A percentile compares a stretch with the other conserved stretches of the same genome.
These are phyloP conservation scores for Pyrus pyrifolia DNA, from an alignment of 306 rosid genomes.

Conservation along the genomic window DNA sequence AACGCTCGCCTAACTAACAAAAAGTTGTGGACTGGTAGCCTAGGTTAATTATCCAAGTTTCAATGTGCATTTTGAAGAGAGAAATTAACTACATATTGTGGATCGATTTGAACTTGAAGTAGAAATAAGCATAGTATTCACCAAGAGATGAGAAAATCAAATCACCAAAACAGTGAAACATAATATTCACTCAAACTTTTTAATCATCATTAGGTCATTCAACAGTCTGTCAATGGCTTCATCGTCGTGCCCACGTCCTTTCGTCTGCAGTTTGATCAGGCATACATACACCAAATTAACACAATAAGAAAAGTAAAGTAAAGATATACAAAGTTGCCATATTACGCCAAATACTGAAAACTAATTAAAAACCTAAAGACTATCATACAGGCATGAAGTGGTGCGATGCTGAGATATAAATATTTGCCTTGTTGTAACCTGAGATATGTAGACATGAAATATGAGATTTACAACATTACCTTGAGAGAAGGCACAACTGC, in stretches of 20 bases:
- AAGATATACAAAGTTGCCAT: not conserved
- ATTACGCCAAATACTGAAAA: not conserved
- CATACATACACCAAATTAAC: not conserved
- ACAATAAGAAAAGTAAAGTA: not conserved
- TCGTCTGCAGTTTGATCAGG: constrained; percentile 6
- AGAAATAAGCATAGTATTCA: not conserved
- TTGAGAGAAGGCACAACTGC: constrained; percentile 18
- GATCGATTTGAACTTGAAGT: not conserved
- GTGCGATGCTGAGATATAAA: not conserved
- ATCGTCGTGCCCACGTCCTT: constrained; percentile 13
- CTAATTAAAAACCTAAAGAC: not conserved
- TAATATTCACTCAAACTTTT: constrained; percentile 19
- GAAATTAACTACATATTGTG: not conserved
- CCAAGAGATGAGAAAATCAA: not conserved
- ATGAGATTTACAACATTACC: not conserved
- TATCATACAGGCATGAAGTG: no score
- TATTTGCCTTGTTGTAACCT: not conserved
- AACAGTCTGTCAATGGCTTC: constrained; percentile 20
- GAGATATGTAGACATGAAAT: not conserved
- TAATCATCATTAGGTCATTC: constrained; percentile 27
- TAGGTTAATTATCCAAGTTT: not conserved
- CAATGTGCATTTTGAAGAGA: not conserved
- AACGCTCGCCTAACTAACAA: not conserved
- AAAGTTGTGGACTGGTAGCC: not conserved
- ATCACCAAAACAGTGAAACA: not conserved